Base-by-base conservation (phyloP, 441 rosid genomes). In the Bocquillonia castaneifolia region DNA sequence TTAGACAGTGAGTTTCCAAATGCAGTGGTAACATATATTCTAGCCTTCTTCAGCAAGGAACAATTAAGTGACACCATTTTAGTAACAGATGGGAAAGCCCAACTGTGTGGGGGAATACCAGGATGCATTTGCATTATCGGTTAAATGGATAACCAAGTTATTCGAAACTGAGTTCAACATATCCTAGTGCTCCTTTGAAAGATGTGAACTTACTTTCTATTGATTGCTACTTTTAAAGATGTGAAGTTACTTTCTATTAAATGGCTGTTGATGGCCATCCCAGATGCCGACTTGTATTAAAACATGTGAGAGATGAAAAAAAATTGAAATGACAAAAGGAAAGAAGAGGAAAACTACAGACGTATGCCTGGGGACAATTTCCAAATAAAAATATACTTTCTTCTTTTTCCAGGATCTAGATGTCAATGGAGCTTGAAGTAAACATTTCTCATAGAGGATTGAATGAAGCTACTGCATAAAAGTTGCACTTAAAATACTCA, bases 1-100 rank as follows among this genome's bases (percentile, higher is more conserved):
- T 51, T 50, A 15, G 65, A 59, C n/a, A n/a, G n/a, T n/a, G n/a
- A 68, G 23, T 59, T 68, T 48, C 23, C 57, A 26, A 23, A 6
- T 6, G 44, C 44, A 32, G 2, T 29, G 13, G 9, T 14, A 59
- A 18, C 10, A 6, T 34, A 48, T 15, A 66, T 10, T 39, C 29
- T 23, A n/a, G 13, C 26, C 26, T 37, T 53, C 10, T 55, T 39
- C 52, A 37, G n/a, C 28, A 39, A 39, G 51, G 23, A 61, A 61
- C 9, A 25, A 63, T 63, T 20, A 40, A 20, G 25, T 5, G 5
- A 42, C 2, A 22, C 14, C 48, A 15, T 40, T 42, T 61, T 7
- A 17, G 36, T 63, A 44, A 59, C 45, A 59, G 29, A 53, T 29
- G 40, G 7, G 18, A 18, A 47, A 47, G 3, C 22, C 51, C 23